A percentile compares a stretch with the other conserved stretches of the same genome.
Conservation (phyloP, 257 asterid species). For the Jacaranda mimosifolia region DNA sequence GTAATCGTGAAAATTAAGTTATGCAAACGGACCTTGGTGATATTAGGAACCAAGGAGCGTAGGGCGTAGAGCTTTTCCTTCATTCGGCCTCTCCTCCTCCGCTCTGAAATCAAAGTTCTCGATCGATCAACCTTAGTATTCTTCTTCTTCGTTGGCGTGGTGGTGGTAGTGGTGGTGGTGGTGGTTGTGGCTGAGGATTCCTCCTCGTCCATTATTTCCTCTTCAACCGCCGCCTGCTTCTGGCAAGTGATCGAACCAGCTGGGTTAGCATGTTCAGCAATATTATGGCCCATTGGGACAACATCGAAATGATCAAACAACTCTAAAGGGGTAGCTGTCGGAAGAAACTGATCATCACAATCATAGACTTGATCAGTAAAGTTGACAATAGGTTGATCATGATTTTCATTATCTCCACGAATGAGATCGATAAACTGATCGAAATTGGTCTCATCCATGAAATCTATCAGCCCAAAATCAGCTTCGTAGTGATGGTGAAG, state of each 20-base stretch:
- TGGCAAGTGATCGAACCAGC: not conserved
- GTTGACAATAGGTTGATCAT: constrained; percentile 35
- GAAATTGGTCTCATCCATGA: constrained; percentile 59
- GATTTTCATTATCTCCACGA: constrained; percentile 43
- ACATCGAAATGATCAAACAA: constrained; percentile 43
- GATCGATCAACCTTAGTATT: constrained; percentile 60
- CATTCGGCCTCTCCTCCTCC: constrained; percentile 86
- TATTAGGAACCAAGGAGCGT: constrained; percentile 84
- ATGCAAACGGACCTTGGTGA: constrained; percentile 63
- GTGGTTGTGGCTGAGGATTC: constrained; percentile 46
- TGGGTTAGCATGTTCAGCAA: not conserved
- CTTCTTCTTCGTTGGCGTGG: constrained; percentile 14
- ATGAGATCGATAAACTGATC: constrained; percentile 57
- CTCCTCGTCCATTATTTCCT: constrained; percentile 41
- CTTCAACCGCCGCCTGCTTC: constrained; percentile 26
- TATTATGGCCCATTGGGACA: not conserved
- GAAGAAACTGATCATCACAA: constrained; percentile 16
- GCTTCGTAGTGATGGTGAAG: constrained; percentile 7
- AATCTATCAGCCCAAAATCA: constrained; percentile 58
- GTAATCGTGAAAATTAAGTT: not conserved
- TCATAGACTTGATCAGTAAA: constrained; percentile 35
- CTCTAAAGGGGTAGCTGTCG: constrained; percentile 36
- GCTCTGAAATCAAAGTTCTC: constrained; percentile 70
- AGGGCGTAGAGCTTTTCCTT: constrained; percentile 84
- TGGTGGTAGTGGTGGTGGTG: constrained; percentile 16